Conservation (phyloP, 371 early-diverging fungal species). For the Hamiltosporidium tvaerminnensis region DNA sequence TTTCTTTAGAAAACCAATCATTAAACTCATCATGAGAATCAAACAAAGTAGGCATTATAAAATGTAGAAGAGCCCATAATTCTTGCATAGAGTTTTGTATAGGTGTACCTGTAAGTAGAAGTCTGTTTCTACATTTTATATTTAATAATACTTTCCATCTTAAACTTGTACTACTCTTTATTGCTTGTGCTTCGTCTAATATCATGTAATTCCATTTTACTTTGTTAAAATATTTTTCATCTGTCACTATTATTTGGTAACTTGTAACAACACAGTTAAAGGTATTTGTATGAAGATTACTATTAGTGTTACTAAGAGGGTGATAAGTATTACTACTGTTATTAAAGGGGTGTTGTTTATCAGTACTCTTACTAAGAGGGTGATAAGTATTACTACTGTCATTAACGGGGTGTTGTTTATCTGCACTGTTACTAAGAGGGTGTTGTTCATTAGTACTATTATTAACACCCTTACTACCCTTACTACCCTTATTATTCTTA, state of each 20-base stretch:
- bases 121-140: conserved; percentile 67
- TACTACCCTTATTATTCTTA: too few species aligned
- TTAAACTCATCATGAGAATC: conserved; percentile 78
- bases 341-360: too few species aligned
- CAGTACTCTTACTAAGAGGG: too few species aligned
- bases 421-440: too few species aligned
- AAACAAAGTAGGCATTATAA: conserved; percentile 88
- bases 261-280: conserved; percentile 79
- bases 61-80: conserved; percentile 83
- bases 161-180: conserved; percentile 69
- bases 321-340: too few species aligned
- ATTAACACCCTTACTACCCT: too few species aligned
- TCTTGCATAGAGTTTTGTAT: conserved; percentile 83
- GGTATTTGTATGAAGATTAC: conserved; percentile 38
- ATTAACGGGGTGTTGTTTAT: neutral
- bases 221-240: conserved; percentile 66
- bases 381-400: too few species aligned
- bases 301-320: conserved; percentile 1
- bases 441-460: too few species aligned
- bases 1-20: conserved; percentile 81
- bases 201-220: conserved; percentile 93
- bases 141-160: conserved; percentile 80
- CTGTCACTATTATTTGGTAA: conserved; percentile 74
- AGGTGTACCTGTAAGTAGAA: conserved; percentile 81
- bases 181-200: conserved; percentile 88